Conservation (phyloP, 345 rosid species). For the Raphanus sativus region DNA sequence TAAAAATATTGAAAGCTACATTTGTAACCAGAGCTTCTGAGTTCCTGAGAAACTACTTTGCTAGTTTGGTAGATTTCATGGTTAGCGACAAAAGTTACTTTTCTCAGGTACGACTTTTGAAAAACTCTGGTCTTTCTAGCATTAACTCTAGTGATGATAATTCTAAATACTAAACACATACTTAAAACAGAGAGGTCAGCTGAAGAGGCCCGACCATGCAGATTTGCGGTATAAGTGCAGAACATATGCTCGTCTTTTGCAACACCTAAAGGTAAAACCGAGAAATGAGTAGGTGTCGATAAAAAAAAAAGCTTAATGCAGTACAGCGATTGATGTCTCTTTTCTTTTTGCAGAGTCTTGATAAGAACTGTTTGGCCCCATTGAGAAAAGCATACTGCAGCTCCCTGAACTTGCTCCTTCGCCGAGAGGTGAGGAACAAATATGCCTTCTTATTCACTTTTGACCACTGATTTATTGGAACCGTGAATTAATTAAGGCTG, state of each 20-base stretch:
- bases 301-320: conserved; percentile 10
- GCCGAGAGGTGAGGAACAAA: conserved; percentile 77
- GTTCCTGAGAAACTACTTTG: conserved; percentile 92
- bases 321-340: conserved; percentile 3
- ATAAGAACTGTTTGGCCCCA: conserved; percentile 80
- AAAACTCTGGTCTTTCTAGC: background rate
- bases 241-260: conserved; percentile 98
- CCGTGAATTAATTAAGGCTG: background rate
- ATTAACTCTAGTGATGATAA: conserved; percentile 10
- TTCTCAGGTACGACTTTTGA: conserved; percentile 67
- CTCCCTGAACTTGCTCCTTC: conserved; percentile 96
- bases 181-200: conserved; percentile 82
- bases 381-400: conserved; percentile 96
- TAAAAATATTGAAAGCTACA: conserved; percentile 68
- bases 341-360: conserved; percentile 68
- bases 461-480: background rate
- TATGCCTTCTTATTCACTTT: background rate
- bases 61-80: conserved; percentile 99
- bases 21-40: conserved; percentile 95
- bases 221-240: conserved; percentile 98
- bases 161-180: conserved; percentile 27
- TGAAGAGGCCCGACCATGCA: conserved; percentile 99
- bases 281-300: conserved; percentile 12
- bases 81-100: conserved; percentile 96
- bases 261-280: conserved; percentile 78